A percentile compares a stretch with the other conserved stretches of the same genome.
These are phyloP conservation scores for Suhomyces chickasaworum DNA, from an alignment of 1,139 yeast species.

Conservation along the genomic window DNA sequence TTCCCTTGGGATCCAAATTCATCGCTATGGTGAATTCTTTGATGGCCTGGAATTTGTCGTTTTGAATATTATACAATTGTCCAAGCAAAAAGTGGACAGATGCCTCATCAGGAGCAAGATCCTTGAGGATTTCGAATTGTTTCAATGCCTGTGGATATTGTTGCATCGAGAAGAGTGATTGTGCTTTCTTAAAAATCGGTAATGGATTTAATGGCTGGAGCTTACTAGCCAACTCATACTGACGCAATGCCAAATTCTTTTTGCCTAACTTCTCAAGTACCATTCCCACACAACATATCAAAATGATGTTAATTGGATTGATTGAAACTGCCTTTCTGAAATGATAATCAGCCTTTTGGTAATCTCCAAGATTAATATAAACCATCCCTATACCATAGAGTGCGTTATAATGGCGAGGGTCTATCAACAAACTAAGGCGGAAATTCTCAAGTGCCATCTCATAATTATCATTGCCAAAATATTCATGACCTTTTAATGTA, in stretches of 20 bases:
- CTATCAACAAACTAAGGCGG: constrained; percentile 73
- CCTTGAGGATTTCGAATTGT: constrained; percentile 70
- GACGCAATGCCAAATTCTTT: constrained; percentile 71
- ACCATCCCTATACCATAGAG: constrained; percentile 97
- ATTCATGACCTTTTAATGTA: constrained; percentile 93
- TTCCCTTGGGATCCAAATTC: constrained; percentile 92
- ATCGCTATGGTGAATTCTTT: constrained; percentile 87
- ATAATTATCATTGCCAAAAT: constrained; percentile 82
- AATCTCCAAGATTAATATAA: constrained; percentile 82
- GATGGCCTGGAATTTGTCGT: constrained; percentile 76
- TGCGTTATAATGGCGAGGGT: constrained; percentile 88
- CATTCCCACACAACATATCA: constrained; percentile 94
- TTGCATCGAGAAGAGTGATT: constrained; percentile 70
- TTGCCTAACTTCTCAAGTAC: constrained; percentile 78
- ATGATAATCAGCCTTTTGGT: constrained; percentile 80
- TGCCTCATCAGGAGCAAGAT: constrained; percentile 91
- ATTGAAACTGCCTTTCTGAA: constrained; percentile 85
- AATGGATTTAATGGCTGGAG: constrained; percentile 85
- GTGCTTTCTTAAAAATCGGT: constrained; percentile 89
- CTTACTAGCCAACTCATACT: constrained; percentile 81
- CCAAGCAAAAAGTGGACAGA: constrained; percentile 89
- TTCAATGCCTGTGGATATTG: constrained; percentile 70
- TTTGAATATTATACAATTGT: constrained; percentile 76
- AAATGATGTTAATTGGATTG: constrained; percentile 86
- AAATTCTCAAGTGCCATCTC: constrained; percentile 88